Conservation (phyloP, 1,284 basidiomycete genomes). For the Trichosporon sp. region DNA sequence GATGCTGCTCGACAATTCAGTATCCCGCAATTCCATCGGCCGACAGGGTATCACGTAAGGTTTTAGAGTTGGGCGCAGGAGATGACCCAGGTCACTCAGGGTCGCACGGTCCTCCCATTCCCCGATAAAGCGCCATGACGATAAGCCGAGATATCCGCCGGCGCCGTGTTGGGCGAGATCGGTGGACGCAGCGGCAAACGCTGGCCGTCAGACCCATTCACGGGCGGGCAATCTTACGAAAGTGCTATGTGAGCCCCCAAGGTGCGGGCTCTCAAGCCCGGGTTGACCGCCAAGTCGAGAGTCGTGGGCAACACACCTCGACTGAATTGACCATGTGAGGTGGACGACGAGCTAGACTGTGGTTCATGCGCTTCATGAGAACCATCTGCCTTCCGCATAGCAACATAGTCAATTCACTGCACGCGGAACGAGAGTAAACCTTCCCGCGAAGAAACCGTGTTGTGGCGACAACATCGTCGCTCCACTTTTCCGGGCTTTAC, state of each 20-base stretch:
- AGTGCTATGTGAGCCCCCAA: background rate
- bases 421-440: background rate
- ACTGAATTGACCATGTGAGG: background rate
- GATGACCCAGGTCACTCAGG: background rate
- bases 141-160: background rate
- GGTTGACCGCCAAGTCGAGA: background rate
- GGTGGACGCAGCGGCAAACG: background rate
- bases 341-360: background rate
- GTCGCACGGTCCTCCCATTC: background rate
- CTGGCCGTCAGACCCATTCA: background rate
- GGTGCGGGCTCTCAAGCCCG: background rate
- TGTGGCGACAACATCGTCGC: too few relatives aligned
- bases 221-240: background rate
- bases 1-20: constrained; percentile 1
- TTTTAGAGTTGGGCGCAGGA: background rate
- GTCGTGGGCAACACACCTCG: background rate
- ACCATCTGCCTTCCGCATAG: background rate
- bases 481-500: too few relatives aligned
- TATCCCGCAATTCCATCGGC: background rate
- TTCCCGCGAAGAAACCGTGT: background rate
- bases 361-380: background rate
- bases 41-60: background rate
- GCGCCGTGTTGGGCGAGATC: background rate
- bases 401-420: background rate
- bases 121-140: background rate